Base-by-base conservation (phyloP, 495 filamentous ascomycete genomes). In the Podospora australis region DNA sequence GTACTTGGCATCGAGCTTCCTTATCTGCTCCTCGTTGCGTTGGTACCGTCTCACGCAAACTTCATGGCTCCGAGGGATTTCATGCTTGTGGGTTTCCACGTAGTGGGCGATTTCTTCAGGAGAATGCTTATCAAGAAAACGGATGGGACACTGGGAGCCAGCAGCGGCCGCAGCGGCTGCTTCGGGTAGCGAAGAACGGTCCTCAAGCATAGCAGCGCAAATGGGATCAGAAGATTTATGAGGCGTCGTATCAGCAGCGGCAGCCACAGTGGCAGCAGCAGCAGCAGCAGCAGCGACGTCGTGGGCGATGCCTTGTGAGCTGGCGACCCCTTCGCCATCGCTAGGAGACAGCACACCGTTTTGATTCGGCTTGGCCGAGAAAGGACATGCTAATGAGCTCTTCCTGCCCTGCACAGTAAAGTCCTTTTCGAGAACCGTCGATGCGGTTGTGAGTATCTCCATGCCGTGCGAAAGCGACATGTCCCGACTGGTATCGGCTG, bases 51-150 rank as follows among this genome's bases (percentile, higher is more conserved):
- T 79, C 46, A 96, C 85, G 61, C 90, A 96, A 16, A 95, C 80
- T 50, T 90, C 88, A 65, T 96, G 90, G 56, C 87, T 92, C 49
- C 90, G 75, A 3, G 90, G 90, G 22, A 96, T 79, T 54, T 95
- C 86, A 57, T 96, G 89, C 62, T 95, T 95, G 69, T 96, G 90
- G 19, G 79, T 84, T 62, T 95, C 86, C 46, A 96, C 84, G 58
- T 95, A 96, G 50, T 81, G 73, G 13, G 89, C 90, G 39, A 96
- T 81, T 63, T 96, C 90, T 70, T 94, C 87, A 1, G 90, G 88
- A 1, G 87, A 87, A 61, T 94, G 88, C 62, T 94, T 82, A 58
- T 95, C 82, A 52, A 96, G 68, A 62, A 83, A 94, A 26, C 90
- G 84, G 52, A 96, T 96, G 1, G 90, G 90, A 65, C 90, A 96